Base-by-base conservation (phyloP, 805 yeast genomes). In the Candida easanensis region DNA sequence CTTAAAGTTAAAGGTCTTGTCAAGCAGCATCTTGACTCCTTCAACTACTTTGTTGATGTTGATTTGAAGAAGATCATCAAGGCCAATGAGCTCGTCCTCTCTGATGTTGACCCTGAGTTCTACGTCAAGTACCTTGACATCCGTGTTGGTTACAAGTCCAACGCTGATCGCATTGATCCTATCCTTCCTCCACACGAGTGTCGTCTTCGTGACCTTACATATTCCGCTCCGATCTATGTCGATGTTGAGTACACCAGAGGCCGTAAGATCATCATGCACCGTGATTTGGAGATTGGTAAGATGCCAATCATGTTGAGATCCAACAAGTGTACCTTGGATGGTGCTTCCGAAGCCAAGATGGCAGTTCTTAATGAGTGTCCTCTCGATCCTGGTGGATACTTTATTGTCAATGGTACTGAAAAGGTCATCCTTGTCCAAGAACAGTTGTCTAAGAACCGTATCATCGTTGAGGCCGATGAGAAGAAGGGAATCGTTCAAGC, bases 271-370 rank as follows among this genome's bases (percentile, higher is more conserved):
- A 87, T 91, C 53, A 79, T 88, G 72, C 91, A 88, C 55, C 77
- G 85, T 56, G 95, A 88, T 60, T 76, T 93, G 47, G 97, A 90
- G 62, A 91, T 93, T 48, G 99, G 99, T 27, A 79, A 96, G 59
- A 93, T 93, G 97, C 99, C 99, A n/a, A 82, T 93, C 57, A 93
- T 93, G 99, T 74, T 93, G 55, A 76, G 97, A 56, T 86, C 96
- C 20, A 87, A 88, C 61, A 88, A 89, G 62, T 93, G 99, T 74
- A 82, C 88, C 27, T 70, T 93, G 46, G 80, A 80, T 49, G 95
- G 89, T 16, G 80, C 85, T 37, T 72, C 79, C 39, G 96, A 91
- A 57, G 63, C 69, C 23, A 84, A 80, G 54, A 91, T 93, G 98
- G 97, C 99, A 0, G 69, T 69, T 20, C 71, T 86, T 53, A 83